Evolutionary conservation across 129 eudicot genomes (phyloP).

Genomic region (Flaveria bidentis): DNA sequence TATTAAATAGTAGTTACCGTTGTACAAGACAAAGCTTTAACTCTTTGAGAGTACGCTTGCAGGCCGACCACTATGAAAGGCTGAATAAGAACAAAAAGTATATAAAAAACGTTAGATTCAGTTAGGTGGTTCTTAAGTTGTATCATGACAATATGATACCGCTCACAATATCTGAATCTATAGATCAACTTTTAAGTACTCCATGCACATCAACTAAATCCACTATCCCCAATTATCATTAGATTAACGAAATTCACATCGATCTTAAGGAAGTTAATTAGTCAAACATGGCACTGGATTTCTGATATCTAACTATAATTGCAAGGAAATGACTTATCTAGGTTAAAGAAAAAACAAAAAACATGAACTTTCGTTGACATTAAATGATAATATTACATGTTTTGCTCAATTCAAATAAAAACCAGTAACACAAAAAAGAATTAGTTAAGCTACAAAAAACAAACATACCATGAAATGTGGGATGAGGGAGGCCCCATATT

Average conservation of each 20-base stretch:
- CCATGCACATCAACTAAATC: neutral
- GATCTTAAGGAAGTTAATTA: neutral
- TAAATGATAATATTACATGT: neutral
- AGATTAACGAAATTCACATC: neutral
- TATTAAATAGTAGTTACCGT: constrained; percentile 47
- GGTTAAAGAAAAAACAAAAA: neutral
- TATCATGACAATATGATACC: neutral
- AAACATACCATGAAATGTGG: constrained; percentile 79
- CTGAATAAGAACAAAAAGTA: constrained; percentile 46
- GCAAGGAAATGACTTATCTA: neutral
- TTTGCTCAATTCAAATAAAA: neutral
- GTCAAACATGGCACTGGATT: neutral
- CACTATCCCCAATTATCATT: neutral
- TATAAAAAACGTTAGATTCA: constrained; percentile 13
- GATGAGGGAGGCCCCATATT: constrained; percentile 86
- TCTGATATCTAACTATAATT: neutral
- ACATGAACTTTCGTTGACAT: neutral
- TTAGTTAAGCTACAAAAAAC: neutral
- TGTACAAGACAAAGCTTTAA: constrained; percentile 69
- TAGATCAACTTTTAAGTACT: neutral
- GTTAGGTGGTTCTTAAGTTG: constrained; percentile 15
- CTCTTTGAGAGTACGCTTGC: constrained; percentile 70
- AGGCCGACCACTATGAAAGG: constrained; percentile 79
- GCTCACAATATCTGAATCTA: neutral
- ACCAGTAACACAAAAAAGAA: constrained; percentile 3